phyloP scores from a whole-genome alignment of 2,329 filamentous ascomycete genomes.

The Rhynchosporium secalis region DNA sequence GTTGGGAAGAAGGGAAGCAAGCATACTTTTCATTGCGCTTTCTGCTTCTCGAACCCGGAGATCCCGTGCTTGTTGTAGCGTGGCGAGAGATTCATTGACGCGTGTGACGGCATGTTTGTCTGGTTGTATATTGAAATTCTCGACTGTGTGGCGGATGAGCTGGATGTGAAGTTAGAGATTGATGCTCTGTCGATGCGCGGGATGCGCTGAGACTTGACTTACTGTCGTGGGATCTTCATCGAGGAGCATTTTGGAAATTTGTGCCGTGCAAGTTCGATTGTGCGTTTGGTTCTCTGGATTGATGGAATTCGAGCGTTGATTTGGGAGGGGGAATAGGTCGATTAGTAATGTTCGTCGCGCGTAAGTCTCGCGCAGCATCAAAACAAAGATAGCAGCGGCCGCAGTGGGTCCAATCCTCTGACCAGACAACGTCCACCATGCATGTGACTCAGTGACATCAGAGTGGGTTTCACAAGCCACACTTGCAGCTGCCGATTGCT shows the following conservation, averaged over 20 bases:
- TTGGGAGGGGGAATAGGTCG: too few species aligned
- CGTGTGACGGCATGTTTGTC: conserved; percentile 84
- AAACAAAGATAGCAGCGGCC: conserved; percentile 1
- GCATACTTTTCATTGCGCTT: conserved; percentile 59
- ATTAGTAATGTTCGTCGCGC: background rate
- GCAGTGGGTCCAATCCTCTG: background rate
- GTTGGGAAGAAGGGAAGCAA: background rate
- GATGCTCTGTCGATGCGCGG: conserved; percentile 14
- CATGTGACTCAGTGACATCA: conserved; percentile 7
- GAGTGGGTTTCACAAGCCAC: conserved; percentile 21
- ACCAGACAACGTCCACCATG: background rate
- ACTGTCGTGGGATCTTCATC: conserved; percentile 89
- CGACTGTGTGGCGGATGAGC: conserved; percentile 89
- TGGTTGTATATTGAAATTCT: conserved; percentile 91
- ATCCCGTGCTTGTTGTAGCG: conserved; percentile 81
- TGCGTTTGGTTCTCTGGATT: background rate
- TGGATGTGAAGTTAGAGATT: conserved; percentile 41
- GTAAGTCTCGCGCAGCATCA: background rate
- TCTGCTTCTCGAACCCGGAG: conserved; percentile 73
- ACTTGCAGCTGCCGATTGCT: conserved; percentile 1
- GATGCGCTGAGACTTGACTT: conserved; percentile 39
- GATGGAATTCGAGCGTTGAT: background rate
- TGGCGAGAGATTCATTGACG: conserved; percentile 78
- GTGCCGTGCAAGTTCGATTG: background rate
- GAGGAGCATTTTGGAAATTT: conserved; percentile 72